Base-by-base conservation (phyloP, 345 rosid genomes). In the Cardamine chenopodiifolia region DNA sequence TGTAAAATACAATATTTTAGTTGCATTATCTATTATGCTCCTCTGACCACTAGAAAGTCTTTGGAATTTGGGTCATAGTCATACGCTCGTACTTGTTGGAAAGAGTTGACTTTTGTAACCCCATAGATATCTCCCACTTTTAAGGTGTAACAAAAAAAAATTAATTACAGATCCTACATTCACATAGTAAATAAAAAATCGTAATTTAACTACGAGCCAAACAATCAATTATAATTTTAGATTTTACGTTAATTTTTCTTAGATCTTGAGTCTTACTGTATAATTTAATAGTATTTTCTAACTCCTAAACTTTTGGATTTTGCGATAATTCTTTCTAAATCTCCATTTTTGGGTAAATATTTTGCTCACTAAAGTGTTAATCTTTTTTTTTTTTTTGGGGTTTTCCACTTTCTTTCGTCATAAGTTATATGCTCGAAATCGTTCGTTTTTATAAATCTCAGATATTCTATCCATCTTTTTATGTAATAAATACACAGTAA, bases 51-150 rank as follows among this genome's bases (percentile, higher is more conserved):
- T 53, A 40, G 10, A 54, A 40, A 31, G 71, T 44, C 39, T 73
- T 39, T 45, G 26, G 39, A 15, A n/a, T 31, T 64, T 56, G 57
- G 50, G 59, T 65, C 78, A 34, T 73, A 45, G 50, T 73, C 71
- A 18, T 10, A 26, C 55, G 64, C 37, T 64, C 65, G 44, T 40
- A 32, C 70, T 72, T 64, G 65, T 44, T 25, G 15, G 15, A 55
- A 64, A 22, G 18, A 22, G 65, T 44, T 22, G 56, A 73, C 65
- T 64, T 54, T 52, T 15, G 11, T 9, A 49, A 14, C 23, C 58
- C 1, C 0, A 3, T 3, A 5, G 0, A 29, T 29, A 4, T 56
- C 13, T 22, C 10, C 18, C 44, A 39, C 6, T 35, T 35, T 35
- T 10, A 35, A 35, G 14, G 10, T 3, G 40, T 35, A 35, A 35